Evolutionary conservation across 768 basidiomycete genomes (phyloP), one percentile per base, ranked within the genome.

Genomic region (Amyloporia xantha): DNA sequence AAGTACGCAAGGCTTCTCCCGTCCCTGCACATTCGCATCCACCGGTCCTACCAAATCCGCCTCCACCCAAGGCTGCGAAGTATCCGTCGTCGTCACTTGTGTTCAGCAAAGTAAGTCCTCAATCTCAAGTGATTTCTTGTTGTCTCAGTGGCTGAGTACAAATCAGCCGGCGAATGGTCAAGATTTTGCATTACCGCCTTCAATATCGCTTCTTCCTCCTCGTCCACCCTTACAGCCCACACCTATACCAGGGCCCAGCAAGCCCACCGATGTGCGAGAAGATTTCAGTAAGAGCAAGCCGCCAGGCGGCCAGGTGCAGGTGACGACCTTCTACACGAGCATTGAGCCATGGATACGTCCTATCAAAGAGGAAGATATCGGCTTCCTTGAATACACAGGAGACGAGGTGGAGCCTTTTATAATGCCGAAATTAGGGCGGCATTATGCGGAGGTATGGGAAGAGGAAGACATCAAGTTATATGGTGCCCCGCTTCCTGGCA

Each of bases 341-440:
- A 80, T 95, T 40, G 95, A 97, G 59, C 86, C 89, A 10, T 99
- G 88, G 73, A 72, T 94, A 60, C 83, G 93, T 44, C 79, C 81
- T 20, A 82, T 97, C 38, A 86, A 86, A 53, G 96, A 98, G 67
- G 96, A 98, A 66, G 96, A 99, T 61, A 70, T 98, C 24, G 95
- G 95, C 2, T 94, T 92, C 66, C 74, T 99, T 45, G 87, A 91
- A 51, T 88, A 88, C 59, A 84, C 84, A 10, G 88, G 79, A n/a
- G 93, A 97, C 59, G 93, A 96, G 53, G 73, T 89, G 7, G 89
- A 92, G 49, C 86, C 91, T 0, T 96, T 80, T 59, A 67, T 91
- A 27, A 79, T 94, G 68, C 95, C 95, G 24, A 79, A 85, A 48
- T 76, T 96, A 1, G 95, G 84, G 19, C 74, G 82, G 56, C 93